phyloP scores from a whole-genome alignment of 768 basidiomycete species.

The Phanerodontia chrysosporium region DNA sequence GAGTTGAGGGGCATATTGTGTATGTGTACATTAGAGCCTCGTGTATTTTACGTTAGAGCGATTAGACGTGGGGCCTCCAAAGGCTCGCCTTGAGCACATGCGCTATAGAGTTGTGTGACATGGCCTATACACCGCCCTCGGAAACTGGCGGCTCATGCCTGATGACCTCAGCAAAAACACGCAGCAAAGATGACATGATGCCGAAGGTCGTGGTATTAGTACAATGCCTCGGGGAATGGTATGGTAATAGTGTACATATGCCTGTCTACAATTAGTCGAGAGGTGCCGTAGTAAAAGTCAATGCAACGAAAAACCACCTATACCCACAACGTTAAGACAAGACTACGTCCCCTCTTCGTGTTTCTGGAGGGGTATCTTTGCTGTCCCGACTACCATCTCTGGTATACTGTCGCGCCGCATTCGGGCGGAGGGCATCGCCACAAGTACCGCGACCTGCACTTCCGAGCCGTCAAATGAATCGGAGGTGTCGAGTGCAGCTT shows the following conservation, averaged over 20 bases:
- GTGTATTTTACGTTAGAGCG: neutral
- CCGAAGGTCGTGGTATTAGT: neutral
- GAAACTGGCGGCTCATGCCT: neutral
- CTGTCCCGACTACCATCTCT: slow-evolving; percentile 46
- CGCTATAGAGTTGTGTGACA: too few species aligned
- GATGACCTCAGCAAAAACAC: neutral
- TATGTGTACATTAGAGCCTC: neutral
- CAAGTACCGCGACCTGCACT: slow-evolving; percentile 51
- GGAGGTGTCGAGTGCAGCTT: slow-evolving; percentile 3
- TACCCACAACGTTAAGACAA: neutral
- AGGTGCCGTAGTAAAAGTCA: neutral
- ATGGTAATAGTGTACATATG: neutral
- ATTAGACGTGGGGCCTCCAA: neutral
- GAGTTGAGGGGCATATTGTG: too few species aligned
- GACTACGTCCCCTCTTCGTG: neutral
- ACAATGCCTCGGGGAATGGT: neutral
- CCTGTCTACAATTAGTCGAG: neutral
- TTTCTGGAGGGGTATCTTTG: slow-evolving; percentile 27
- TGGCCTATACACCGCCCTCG: neutral
- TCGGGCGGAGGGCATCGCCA: slow-evolving; percentile 50
- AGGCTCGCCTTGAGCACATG: too few species aligned
- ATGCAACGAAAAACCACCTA: neutral
- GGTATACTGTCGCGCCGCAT: slow-evolving; percentile 35
- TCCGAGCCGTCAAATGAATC: slow-evolving; percentile 12
- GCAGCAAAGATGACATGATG: neutral